These are phyloP conservation scores for Biscogniauxia marginata DNA, from an alignment of 2,329 filamentous ascomycete species.

Conservation along the genomic window DNA sequence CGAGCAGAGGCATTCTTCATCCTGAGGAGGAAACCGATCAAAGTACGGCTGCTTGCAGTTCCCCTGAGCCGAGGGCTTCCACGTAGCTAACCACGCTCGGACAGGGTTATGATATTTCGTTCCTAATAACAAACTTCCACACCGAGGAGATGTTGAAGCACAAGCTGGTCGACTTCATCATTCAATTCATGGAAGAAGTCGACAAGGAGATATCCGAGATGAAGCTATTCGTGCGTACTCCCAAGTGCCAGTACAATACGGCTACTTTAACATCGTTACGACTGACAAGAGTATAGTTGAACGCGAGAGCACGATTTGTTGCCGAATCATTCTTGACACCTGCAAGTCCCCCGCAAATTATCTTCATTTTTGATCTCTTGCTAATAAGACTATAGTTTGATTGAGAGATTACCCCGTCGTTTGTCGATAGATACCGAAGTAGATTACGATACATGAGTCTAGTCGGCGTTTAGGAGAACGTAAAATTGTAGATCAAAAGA, in stretches of 20 bases:
- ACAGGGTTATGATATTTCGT: constrained; percentile 94
- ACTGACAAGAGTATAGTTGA: constrained; percentile 62
- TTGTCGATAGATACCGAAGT: background rate
- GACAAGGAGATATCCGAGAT: constrained; percentile 99
- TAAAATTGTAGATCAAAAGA: constrained; percentile 12
- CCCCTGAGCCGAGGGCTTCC: constrained; percentile 18
- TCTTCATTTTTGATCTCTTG: background rate
- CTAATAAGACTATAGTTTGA: constrained; percentile 20
- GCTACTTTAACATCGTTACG: constrained; percentile 4
- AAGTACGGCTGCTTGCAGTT: constrained; percentile 51
- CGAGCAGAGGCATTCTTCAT: constrained; percentile 97
- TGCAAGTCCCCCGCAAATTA: constrained; percentile 46
- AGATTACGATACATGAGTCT: constrained; percentile 3
- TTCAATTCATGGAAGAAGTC: constrained; percentile 99
- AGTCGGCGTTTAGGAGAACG: constrained; percentile 6
- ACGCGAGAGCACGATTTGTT: constrained; percentile 94
- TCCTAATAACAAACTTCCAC: constrained; percentile 97
- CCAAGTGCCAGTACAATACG: background rate
- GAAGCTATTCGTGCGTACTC: constrained; percentile 91
- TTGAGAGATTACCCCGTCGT: constrained; percentile 6
- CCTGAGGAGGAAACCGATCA: constrained; percentile 88
- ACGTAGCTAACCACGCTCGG: background rate
- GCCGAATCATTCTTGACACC: constrained; percentile 98
- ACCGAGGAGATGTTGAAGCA: constrained; percentile 99
- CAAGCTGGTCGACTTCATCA: constrained; percentile 98